phyloP scores from a whole-genome alignment of 1,139 yeast species.

The Saccharomycopsis hybrid region DNA sequence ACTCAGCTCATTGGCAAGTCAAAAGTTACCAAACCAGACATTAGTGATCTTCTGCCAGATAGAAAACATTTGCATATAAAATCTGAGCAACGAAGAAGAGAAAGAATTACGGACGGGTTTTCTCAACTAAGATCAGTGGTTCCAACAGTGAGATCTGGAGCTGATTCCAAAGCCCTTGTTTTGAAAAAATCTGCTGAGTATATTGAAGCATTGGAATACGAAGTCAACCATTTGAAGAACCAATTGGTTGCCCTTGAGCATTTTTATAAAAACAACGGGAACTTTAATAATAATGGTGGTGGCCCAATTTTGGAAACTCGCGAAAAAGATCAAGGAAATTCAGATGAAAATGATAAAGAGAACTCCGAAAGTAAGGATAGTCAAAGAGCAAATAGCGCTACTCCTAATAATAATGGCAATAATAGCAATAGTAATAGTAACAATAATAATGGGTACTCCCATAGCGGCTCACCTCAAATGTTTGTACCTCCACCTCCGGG shows the following conservation, averaged over 20 bases:
- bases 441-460: neutral
- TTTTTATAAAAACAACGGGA: conserved; percentile 2
- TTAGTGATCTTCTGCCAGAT: neutral
- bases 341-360: neutral
- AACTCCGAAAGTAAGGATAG: neutral
- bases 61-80: conserved; percentile 33
- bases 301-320: neutral
- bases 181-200: conserved; percentile 36
- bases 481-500: conserved; percentile 6
- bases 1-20: neutral
- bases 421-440: neutral
- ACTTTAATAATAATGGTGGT: neutral
- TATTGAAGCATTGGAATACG: conserved; percentile 32
- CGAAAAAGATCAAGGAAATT: neutral
- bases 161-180: conserved; percentile 39
- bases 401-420: neutral
- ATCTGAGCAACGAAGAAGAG: conserved; percentile 40
- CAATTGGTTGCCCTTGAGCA: conserved; percentile 14
- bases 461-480: neutral
- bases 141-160: conserved; percentile 36
- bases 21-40: conserved; percentile 1
- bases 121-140: conserved; percentile 33
- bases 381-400: neutral
- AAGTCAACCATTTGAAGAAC: conserved; percentile 21
- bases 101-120: conserved; percentile 40